Evolutionary conservation across 192 early-diverging fungal species (phyloP), one percentile per base, ranked within the genome.

Genomic region (Cladochytrium replicatum): DNA sequence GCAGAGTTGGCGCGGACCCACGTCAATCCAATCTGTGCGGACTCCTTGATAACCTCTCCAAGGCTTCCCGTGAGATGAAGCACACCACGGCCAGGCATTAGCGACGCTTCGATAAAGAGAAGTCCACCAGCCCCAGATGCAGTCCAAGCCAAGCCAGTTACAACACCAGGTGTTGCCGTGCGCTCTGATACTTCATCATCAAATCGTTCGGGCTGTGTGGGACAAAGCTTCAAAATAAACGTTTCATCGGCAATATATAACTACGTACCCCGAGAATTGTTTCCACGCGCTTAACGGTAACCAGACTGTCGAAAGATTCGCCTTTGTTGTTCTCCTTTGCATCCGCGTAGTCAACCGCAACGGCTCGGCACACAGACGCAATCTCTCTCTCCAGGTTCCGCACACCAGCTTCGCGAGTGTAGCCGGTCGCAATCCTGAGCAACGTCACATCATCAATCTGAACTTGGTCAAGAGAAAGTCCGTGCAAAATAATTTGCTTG

Each of bases 1-100:
- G 66, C 60, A 11, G 80, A 72, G 60, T 88, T 82, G 5, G 81
- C 50, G 40, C 84, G 80, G n/a, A 89, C 83, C 82, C 80, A 90
- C 13, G 83, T 76, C n/a, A 88, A 50, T 2, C 75, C 83, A 40
- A 92, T 72, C 51, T 78, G 69, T 2, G 84, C 81, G 31, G 84
- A 87, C 57, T 92, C 89, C 60, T 86, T 85, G 46, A 92, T 86
- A 2, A 92, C 89, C 47, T 86, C 81, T 0, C 89, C 89, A 0
- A 92, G 55, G 55, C 74, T 77, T 1, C 85, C 83, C 9, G 84
- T 88, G 19, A 88, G 58, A 32, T 73, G 69, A 15, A 86, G 52
- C 24, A 76, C 55, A 9, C 84, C 84, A 47, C 77, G 74, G n/a
- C 84, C 87, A 28, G 84, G 67, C 67, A 85, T 82, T 55, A 78